Conservation (phyloP, 768 basidiomycete species). For the Rhizopogon vinicolor region DNA sequence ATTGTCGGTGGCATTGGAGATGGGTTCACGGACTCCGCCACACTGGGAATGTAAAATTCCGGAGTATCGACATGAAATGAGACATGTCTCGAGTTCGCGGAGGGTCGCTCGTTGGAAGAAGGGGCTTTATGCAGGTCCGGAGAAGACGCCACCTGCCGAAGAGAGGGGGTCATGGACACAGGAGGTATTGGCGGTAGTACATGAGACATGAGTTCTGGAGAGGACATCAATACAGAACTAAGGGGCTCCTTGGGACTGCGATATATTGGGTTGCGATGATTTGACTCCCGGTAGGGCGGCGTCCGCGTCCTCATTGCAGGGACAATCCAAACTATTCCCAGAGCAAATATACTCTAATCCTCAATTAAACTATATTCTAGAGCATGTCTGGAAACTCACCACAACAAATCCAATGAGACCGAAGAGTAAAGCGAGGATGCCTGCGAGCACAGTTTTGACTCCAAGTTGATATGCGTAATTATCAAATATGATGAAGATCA, state of each 20-base stretch:
- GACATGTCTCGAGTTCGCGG: slow-evolving; percentile 13
- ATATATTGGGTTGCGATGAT: slow-evolving; percentile 4
- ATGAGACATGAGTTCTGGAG: not conserved
- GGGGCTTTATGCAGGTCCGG: slow-evolving; percentile 1
- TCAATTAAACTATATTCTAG: too few relatives aligned
- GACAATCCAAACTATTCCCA: slow-evolving; percentile 17
- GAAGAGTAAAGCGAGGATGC: slow-evolving; percentile 17
- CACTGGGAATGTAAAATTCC: not conserved
- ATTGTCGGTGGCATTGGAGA: not conserved
- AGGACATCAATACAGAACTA: slow-evolving; percentile 1
- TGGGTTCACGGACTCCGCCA: not conserved
- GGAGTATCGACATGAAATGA: slow-evolving; percentile 11
- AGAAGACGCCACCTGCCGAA: slow-evolving; percentile 1
- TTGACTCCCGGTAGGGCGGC: slow-evolving; percentile 15
- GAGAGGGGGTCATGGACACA: slow-evolving; percentile 3
- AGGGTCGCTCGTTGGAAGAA: not conserved
- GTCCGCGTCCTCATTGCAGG: slow-evolving; percentile 10
- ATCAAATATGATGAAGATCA: slow-evolving; percentile 5
- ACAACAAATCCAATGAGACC: slow-evolving; percentile 21
- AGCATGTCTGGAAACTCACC: slow-evolving; percentile 7
- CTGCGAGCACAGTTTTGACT: slow-evolving; percentile 12
- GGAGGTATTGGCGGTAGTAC: not conserved
- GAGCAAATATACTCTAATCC: slow-evolving; percentile 22
- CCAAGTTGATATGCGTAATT: slow-evolving; percentile 1
- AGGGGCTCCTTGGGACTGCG: not conserved